Percentiles rank a stretch among this genome's conserved stretches.
phyloP scores from a whole-genome alignment of 768 basidiomycete genomes.

The Fistulinella prunicolor region DNA sequence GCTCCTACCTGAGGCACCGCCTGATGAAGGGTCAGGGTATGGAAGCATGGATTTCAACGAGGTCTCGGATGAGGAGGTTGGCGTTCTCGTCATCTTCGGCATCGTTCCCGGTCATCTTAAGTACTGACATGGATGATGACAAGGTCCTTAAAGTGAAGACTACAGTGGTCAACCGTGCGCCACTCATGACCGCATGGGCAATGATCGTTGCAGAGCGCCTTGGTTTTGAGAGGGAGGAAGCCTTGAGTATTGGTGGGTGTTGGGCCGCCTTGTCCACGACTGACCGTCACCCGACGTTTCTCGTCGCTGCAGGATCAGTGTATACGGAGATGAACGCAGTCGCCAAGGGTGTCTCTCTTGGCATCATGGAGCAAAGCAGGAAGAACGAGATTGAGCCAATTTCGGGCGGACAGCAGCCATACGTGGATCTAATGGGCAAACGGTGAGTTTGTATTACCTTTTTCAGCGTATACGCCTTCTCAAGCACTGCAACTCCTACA shows the following conservation, averaged over 20 bases:
- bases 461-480: background rate
- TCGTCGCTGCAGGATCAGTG: constrained; percentile 61
- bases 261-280: background rate
- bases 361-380: constrained; percentile 61
- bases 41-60: constrained; percentile 72
- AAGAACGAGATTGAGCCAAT: constrained; percentile 54
- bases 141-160: constrained; percentile 61
- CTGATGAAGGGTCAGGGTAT: constrained; percentile 48
- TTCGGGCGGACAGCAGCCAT: constrained; percentile 67
- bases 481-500: constrained; percentile 13
- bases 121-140: constrained; percentile 1
- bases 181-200: constrained; percentile 94
- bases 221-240: constrained; percentile 86
- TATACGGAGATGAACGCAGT: constrained; percentile 93
- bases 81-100: constrained; percentile 8
- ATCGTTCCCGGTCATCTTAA: background rate
- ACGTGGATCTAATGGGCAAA: constrained; percentile 81
- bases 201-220: constrained; percentile 80
- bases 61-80: constrained; percentile 66
- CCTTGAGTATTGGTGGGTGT: constrained; percentile 81
- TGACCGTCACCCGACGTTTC: background rate
- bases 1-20: constrained; percentile 50
- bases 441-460: constrained; percentile 38
- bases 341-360: constrained; percentile 80
- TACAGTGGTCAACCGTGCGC: constrained; percentile 83